Evolutionary conservation across 495 filamentous ascomycete genomes (phyloP), one percentile per base, ranked within the genome.

Genomic region (Aspergillus bridgeri): DNA sequence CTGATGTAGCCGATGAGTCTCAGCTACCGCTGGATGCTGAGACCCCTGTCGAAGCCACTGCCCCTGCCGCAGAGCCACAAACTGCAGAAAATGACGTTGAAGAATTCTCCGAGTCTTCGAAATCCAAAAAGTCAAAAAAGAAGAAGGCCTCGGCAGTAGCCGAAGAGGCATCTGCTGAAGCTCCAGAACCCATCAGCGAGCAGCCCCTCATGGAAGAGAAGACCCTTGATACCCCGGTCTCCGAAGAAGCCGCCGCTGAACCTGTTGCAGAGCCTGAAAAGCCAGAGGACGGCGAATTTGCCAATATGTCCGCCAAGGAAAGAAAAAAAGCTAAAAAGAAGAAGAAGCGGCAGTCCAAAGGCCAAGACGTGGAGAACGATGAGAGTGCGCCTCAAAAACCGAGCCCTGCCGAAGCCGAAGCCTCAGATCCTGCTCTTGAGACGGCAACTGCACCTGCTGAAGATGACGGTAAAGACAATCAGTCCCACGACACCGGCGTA

Each of bases 391-490:
- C 56, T 42, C 56, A 54, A 42, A 61, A 55, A 43, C 50, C 42
- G 52, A 57, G 43, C 27, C 51, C 56, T 6, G 51, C 58, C 59
- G 72, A 69, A 48, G 60, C 46, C 53, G 56, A 70, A 53, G 54
- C 60, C 59, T 55, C 67, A 52, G 71, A 70, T 47, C 44, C 58
- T 42, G 59, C 62, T 59, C 60, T 65, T 61, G 68, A 71, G 47
- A 71, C 67, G 65, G 71, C 67, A 63, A 44, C 59, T 66, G 66
- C 66, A 64, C 72, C 74, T 74, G 69, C 70, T 69, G 74, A 77
- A 71, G 66, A 75, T 69, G 71, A 77, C 70, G 72, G 74, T 77
- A 77, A 79, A 75, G 74, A 77, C 57, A 61, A 72, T 73, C 76
- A 77, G 74, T 77, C 74, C 71, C 74, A 71, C 74, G 74, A 70